A percentile compares a stretch with the other conserved stretches of the same genome.
phyloP scores from a whole-genome alignment of 164 flowering plant genomes.

The Stephania japonica region DNA sequence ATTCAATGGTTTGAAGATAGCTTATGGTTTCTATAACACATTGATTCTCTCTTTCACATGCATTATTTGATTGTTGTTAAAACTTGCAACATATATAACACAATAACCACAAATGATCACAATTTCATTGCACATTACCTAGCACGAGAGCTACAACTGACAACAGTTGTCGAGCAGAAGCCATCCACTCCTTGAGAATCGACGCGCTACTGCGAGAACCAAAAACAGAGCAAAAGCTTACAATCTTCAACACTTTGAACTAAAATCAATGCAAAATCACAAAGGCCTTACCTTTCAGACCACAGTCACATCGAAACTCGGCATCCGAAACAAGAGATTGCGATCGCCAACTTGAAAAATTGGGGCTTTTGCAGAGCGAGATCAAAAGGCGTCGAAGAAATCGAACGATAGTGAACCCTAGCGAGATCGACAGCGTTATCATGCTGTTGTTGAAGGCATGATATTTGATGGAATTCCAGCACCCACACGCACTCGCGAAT shows the following conservation, averaged over 20 bases:
- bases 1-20: no score
- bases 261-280: no score
- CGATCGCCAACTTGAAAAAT: no score
- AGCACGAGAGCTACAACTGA: constrained; percentile 31
- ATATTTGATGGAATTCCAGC: constrained; percentile 29
- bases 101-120: background rate
- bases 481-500: constrained; percentile 25
- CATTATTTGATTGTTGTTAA: no score
- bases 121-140: constrained; percentile 19
- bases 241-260: no score
- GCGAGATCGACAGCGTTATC: constrained; percentile 26
- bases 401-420: background rate
- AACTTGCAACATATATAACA: background rate
- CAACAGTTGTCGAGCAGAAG: constrained; percentile 22
- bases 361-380: no score
- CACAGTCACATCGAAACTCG: background rate
- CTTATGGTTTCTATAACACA: no score
- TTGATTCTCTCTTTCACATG: no score
- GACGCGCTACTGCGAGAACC: background rate
- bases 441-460: constrained; percentile 48
- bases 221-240: no score
- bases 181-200: constrained; percentile 24
- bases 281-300: no score
- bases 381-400: background rate
- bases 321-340: no score